Conservation (phyloP, 2,329 filamentous ascomycete species). For the Amylocarpus encephaloides region DNA sequence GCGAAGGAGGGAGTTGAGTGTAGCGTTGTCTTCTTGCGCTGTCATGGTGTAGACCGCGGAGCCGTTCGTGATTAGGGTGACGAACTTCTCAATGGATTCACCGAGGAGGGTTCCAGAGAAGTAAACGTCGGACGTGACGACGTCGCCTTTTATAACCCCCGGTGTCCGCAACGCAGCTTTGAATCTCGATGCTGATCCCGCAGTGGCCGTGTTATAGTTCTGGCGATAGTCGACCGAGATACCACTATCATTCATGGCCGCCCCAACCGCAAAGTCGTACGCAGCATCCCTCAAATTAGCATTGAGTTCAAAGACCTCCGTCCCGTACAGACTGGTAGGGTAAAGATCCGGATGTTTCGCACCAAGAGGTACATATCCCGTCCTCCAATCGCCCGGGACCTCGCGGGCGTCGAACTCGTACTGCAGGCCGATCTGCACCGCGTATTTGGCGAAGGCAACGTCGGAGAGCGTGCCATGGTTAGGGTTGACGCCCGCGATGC, state of each 20-base stretch:
- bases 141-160: conserved; percentile 56
- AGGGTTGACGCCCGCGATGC: conserved; percentile 69
- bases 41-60: conserved; percentile 61
- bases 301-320: conserved; percentile 62
- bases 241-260: conserved; percentile 44
- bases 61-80: conserved; percentile 57
- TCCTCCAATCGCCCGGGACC: conserved; percentile 54
- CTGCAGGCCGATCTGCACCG: conserved; percentile 66
- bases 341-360: conserved; percentile 45
- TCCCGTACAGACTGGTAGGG: conserved; percentile 54
- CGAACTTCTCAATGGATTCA: conserved; percentile 57
- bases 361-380: conserved; percentile 62
- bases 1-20: conserved; percentile 56
- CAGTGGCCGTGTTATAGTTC: conserved; percentile 35
- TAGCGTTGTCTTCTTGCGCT: conserved; percentile 65
- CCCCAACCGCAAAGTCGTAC: conserved; percentile 40
- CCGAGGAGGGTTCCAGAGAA: conserved; percentile 55
- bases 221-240: conserved; percentile 46
- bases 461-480: conserved; percentile 56
- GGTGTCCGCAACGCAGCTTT: conserved; percentile 40
- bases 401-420: conserved; percentile 68
- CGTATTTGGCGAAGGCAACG: conserved; percentile 61
- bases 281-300: conserved; percentile 45
- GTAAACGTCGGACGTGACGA: conserved; percentile 66
- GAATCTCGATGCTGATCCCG: conserved; percentile 18